phyloP scores from a whole-genome alignment of 2,329 filamentous ascomycete species.

The Apiospora arundinis region DNA sequence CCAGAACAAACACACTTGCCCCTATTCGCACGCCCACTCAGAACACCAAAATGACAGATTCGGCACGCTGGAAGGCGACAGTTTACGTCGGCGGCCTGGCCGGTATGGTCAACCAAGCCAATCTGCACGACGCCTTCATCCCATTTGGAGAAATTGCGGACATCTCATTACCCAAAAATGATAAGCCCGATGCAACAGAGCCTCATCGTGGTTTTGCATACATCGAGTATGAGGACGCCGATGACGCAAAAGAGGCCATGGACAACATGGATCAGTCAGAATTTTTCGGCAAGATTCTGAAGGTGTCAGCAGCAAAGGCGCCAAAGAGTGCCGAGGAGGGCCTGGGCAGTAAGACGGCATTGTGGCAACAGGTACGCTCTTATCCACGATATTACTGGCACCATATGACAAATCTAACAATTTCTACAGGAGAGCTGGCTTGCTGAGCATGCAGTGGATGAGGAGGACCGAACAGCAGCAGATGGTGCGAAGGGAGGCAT shows the following conservation, averaged over 20 bases:
- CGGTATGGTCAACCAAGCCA: slow-evolving; percentile 74
- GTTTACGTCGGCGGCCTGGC: slow-evolving; percentile 92
- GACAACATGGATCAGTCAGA: slow-evolving; percentile 99
- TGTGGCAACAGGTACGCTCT: slow-evolving; percentile 89
- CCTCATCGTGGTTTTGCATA: slow-evolving; percentile 89
- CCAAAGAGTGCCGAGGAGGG: slow-evolving; percentile 89
- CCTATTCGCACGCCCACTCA: slow-evolving; percentile 3
- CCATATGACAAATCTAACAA: slow-evolving; percentile 28
- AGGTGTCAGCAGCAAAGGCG: slow-evolving; percentile 89
- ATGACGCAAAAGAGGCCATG: slow-evolving; percentile 92
- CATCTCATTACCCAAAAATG: slow-evolving; percentile 87
- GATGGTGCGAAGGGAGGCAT: slow-evolving; percentile 59
- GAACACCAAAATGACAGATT: slow-evolving; percentile 71
- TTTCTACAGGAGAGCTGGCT: slow-evolving; percentile 84
- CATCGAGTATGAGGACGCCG: slow-evolving; percentile 86
- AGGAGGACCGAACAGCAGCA: slow-evolving; percentile 72
- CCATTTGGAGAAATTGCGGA: slow-evolving; percentile 97
- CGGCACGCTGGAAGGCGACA: slow-evolving; percentile 85
- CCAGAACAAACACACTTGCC: neutral
- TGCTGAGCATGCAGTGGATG: slow-evolving; percentile 82
- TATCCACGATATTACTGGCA: slow-evolving; percentile 16
- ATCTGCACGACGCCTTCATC: slow-evolving; percentile 88
- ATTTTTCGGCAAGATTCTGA: slow-evolving; percentile 89
- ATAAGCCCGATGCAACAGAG: slow-evolving; percentile 78
- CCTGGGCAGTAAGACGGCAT: slow-evolving; percentile 87